Evolutionary conservation across 305 asterid species (phyloP).

Genomic region (Fraxinus sp.): DNA sequence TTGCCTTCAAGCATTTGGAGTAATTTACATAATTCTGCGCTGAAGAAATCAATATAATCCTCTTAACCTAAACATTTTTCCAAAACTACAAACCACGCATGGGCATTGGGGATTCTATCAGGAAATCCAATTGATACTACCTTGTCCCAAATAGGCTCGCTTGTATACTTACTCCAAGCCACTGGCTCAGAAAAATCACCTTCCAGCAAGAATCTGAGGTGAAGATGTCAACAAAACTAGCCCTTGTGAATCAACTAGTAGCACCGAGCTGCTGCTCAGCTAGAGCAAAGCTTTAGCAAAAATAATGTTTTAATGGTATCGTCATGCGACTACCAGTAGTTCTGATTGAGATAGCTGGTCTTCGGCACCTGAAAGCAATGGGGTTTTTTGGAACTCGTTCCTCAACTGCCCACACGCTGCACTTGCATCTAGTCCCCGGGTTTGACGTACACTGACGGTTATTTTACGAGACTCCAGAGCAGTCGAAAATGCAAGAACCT

Average conservation of each 20-base stretch:
- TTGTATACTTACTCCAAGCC: background rate
- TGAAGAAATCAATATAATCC: background rate
- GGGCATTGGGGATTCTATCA: background rate
- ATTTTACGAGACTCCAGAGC: slow-evolving; percentile 78
- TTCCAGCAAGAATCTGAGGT: background rate
- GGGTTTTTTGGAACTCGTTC: slow-evolving; percentile 82
- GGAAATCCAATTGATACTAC: background rate
- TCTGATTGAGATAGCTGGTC: slow-evolving; percentile 40
- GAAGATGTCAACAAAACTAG: background rate
- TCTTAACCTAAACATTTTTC: background rate
- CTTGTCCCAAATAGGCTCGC: background rate
- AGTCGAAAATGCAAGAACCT: slow-evolving; percentile 72
- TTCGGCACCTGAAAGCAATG: slow-evolving; percentile 44
- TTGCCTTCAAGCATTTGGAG: background rate
- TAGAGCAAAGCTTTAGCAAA: background rate
- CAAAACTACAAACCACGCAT: background rate
- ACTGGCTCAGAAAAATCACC: background rate
- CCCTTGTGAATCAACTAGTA: background rate
- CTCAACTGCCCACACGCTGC: slow-evolving; percentile 98
- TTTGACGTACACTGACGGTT: slow-evolving; percentile 81
- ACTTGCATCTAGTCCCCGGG: slow-evolving; percentile 91
- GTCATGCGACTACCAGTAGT: slow-evolving; percentile 53
- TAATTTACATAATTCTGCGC: background rate
- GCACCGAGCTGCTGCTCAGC: background rate
- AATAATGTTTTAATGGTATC: slow-evolving; percentile 14